These are phyloP conservation scores for Dictyostelium purpureum DNA, from an alignment of 78 protist species.

Conservation along the genomic window DNA sequence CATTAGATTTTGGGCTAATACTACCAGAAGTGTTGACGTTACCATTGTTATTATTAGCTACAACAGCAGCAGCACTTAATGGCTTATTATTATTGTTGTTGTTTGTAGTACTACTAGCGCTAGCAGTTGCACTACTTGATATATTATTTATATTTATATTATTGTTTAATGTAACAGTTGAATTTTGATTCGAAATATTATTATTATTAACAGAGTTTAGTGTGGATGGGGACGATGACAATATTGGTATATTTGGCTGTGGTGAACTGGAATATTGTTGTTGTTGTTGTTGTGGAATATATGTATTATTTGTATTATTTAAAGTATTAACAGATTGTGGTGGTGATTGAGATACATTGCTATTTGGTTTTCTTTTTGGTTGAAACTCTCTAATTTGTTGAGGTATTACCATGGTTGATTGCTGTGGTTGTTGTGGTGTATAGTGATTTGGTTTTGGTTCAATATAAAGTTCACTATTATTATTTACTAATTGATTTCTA, in stretches of 20 bases:
- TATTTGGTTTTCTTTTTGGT: constrained; percentile 53
- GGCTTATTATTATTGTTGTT: neutral
- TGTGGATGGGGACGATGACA: neutral
- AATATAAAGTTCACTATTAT: neutral
- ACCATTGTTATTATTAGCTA: constrained; percentile 23
- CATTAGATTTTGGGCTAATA: neutral
- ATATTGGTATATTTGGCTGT: constrained; percentile 3
- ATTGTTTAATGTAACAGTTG: constrained; percentile 3
- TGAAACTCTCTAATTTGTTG: constrained; percentile 42
- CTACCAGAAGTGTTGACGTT: neutral
- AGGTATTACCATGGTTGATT: neutral
- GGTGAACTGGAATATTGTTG: constrained; percentile 18
- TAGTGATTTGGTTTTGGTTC: neutral
- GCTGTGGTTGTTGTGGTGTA: constrained; percentile 2
- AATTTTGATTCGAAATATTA: no score
- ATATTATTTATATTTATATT: neutral
- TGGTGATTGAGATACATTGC: constrained; percentile 7
- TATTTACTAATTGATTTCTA: neutral
- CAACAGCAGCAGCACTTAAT: constrained; percentile 15
- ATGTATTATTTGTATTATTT: neutral
- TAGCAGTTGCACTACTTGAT: neutral
- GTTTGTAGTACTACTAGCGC: neutral
- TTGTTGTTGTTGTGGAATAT: neutral
- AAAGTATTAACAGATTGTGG: constrained; percentile 1
- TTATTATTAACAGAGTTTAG: neutral